Evolutionary conservation across 768 basidiomycete species (phyloP), one percentile per base, ranked within the genome.

Genomic region (Termitomyces sp.): DNA sequence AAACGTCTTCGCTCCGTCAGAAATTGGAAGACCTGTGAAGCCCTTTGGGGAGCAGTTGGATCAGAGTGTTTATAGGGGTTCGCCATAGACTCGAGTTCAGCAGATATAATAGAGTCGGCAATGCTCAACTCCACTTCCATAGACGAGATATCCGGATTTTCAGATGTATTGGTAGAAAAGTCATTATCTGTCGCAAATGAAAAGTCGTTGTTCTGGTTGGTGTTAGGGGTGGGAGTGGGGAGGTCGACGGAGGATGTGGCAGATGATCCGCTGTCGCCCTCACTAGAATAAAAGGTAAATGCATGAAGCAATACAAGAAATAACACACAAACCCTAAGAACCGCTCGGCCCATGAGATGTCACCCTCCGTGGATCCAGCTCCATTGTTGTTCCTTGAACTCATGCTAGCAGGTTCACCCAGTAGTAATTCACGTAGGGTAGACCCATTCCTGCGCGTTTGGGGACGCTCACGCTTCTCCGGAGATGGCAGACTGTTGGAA

Each of bases 291-390:
- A 25, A 9, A 31, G 27, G 17, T 45, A 27, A 17, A 25, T 42
- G 11, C 35, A 55, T 9, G 19, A n/a, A 46, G 32, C 14, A 47
- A 34, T 42, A 6, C 37, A 52, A 21, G 42, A 8, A 29, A 57
- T 11, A 25, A 35, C 14, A 6, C 0, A 65, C 83, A 56, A 62
- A 90, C 90, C 78, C 81, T 53, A 91, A 74, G 69, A 82, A 85
- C 42, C 81, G 79, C 72, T 92, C 90, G 12, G 90, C 90, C 90
- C 90, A 92, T 2, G 89, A 91, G 53, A 92, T 90, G 62, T 92
- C 89, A 7, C 89, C 84, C 67, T 90, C 87, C 7, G 66, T 59
- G 0, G 65, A 71, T 60, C 75, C 76, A n/a, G 69, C 65, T 54
- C 67, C 69, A 21, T 61, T 23, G 16, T 57, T 61, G 25, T 60